These are phyloP conservation scores for Plasmodium knowlesi DNA, from an alignment of 169 alveolate species.

Conservation along the genomic window DNA sequence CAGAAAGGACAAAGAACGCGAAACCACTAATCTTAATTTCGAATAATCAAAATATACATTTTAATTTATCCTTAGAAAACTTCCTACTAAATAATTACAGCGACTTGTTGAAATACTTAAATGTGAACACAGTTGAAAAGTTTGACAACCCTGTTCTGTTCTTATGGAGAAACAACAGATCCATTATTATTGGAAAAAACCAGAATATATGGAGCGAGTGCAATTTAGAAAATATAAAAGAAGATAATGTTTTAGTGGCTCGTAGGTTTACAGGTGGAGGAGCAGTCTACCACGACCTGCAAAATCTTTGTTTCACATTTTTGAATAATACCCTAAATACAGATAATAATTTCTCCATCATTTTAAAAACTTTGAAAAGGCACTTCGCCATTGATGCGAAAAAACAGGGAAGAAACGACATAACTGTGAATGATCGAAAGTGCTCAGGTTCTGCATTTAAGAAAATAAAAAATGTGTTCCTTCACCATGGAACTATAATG, in stretches of 20 bases:
- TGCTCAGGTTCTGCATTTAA: constrained; percentile 94
- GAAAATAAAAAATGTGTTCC: constrained; percentile 83
- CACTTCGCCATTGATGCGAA: constrained; percentile 84
- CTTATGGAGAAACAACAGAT: constrained; percentile 93
- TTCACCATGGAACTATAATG: constrained; percentile 95
- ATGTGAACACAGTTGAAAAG: constrained; percentile 49
- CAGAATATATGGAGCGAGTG: constrained; percentile 96
- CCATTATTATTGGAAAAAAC: constrained; percentile 94
- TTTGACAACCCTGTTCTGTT: constrained; percentile 87
- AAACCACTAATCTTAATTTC: constrained; percentile 77
- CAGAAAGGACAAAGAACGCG: neutral
- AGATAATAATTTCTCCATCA: constrained; percentile 84
- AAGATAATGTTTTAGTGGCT: constrained; percentile 89
- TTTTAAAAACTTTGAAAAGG: constrained; percentile 84
- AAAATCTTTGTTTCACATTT: constrained; percentile 92
- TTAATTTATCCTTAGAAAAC: constrained; percentile 83
- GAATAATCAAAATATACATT: constrained; percentile 78
- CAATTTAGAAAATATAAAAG: constrained; percentile 86
- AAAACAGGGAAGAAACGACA: constrained; percentile 92
- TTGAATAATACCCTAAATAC: constrained; percentile 83
- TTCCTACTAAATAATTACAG: constrained; percentile 76
- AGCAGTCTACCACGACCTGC: constrained; percentile 94
- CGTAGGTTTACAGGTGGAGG: constrained; percentile 97
- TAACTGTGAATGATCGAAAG: constrained; percentile 88
- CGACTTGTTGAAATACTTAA: constrained; percentile 42